These are phyloP conservation scores for Trypanosoma congolense DNA, from an alignment of 208 protist species.

Conservation along the genomic window DNA sequence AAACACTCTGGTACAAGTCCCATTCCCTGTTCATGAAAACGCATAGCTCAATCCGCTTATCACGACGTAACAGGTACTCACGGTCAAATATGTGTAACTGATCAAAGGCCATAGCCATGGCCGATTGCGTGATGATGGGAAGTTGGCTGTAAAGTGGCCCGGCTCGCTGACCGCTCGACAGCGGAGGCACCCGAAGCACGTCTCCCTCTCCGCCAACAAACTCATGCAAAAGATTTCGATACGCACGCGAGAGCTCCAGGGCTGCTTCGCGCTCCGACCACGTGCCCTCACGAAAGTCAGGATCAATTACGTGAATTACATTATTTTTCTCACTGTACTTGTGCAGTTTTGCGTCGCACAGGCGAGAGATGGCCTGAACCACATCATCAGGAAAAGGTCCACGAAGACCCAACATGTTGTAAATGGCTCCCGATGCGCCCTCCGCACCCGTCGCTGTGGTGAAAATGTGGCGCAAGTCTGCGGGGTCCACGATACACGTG, in stretches of 20 bases:
- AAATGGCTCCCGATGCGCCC: slow-evolving; percentile 78
- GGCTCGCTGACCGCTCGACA: slow-evolving; percentile 53
- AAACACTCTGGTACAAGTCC: slow-evolving; percentile 76
- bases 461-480: slow-evolving; percentile 64
- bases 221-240: slow-evolving; percentile 84
- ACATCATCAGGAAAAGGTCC: slow-evolving; percentile 68
- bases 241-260: slow-evolving; percentile 74
- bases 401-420: slow-evolving; percentile 74
- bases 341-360: slow-evolving; percentile 71
- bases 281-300: slow-evolving; percentile 76
- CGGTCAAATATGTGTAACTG: slow-evolving; percentile 76
- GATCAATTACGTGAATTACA: slow-evolving; percentile 76
- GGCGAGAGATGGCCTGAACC: slow-evolving; percentile 53
- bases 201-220: slow-evolving; percentile 70
- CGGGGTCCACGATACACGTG: slow-evolving; percentile 63
- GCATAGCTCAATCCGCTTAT: slow-evolving; percentile 79
- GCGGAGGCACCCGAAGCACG: slow-evolving; percentile 69
- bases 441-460: slow-evolving; percentile 41
- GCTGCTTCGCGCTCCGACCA: slow-evolving; percentile 80
- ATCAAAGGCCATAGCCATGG: slow-evolving; percentile 74
- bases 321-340: slow-evolving; percentile 62
- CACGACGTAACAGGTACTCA: slow-evolving; percentile 62
- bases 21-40: slow-evolving; percentile 86
- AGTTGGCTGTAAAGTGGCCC: slow-evolving; percentile 77
- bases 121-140: slow-evolving; percentile 60